Percentiles rank a stretch among this genome's conserved stretches.
phyloP scores from a whole-genome alignment of 345 rosid genomes.

The Populus nigra region DNA sequence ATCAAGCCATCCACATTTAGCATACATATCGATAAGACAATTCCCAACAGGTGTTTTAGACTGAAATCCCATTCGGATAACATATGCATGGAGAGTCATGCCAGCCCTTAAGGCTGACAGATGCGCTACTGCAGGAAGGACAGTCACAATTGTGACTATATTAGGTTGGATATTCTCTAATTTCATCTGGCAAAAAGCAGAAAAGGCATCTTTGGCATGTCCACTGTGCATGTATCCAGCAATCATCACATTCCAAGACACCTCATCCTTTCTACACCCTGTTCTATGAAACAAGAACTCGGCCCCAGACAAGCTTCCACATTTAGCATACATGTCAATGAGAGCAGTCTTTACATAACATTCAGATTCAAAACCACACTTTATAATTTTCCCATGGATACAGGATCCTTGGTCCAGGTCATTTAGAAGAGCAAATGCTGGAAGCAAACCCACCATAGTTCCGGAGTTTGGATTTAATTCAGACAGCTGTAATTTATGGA shows the following conservation, averaged over 20 bases:
- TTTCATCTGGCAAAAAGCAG: slow-evolving; percentile 45
- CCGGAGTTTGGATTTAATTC: slow-evolving; percentile 43
- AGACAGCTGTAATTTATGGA: slow-evolving; percentile 36
- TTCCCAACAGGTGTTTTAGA: slow-evolving; percentile 39
- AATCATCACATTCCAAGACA: slow-evolving; percentile 65
- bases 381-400: slow-evolving; percentile 39
- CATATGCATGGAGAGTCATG: slow-evolving; percentile 46
- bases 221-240: slow-evolving; percentile 50
- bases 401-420: slow-evolving; percentile 44
- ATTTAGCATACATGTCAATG: slow-evolving; percentile 56
- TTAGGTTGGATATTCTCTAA: slow-evolving; percentile 41
- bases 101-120: slow-evolving; percentile 46
- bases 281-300: slow-evolving; percentile 38
- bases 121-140: slow-evolving; percentile 49
- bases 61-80: slow-evolving; percentile 41
- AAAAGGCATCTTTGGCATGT: slow-evolving; percentile 49
- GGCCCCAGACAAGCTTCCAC: slow-evolving; percentile 43
- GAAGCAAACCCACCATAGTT: slow-evolving; percentile 57
- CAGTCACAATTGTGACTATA: slow-evolving; percentile 40
- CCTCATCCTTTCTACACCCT: slow-evolving; percentile 36
- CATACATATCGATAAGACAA: slow-evolving; percentile 62
- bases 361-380: slow-evolving; percentile 49
- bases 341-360: slow-evolving; percentile 49
- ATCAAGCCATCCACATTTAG: slow-evolving; percentile 55
- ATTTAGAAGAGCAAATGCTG: slow-evolving; percentile 39